Evolutionary conservation across 345 rosid species (phyloP), one percentile per base, ranked within the genome.

Genomic region (Anastatica hierochuntica): DNA sequence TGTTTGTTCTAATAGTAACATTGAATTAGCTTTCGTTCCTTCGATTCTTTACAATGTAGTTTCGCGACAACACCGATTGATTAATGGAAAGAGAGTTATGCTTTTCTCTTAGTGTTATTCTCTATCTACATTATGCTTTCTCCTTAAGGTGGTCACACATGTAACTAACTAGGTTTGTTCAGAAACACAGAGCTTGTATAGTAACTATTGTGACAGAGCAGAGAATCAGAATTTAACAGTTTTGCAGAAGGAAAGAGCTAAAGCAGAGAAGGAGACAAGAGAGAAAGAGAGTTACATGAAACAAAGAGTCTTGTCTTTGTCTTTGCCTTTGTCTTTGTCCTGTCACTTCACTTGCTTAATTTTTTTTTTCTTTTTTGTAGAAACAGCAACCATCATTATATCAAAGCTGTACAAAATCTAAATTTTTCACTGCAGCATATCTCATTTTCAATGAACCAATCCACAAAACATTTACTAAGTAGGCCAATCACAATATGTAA

Each of bases 281-380:
- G 34, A 34, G 58, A 42, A 24, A 24, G 27, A 7, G 58, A 57
- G 53, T n/a, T n/a, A n/a, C n/a, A n/a, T n/a, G 46, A 44, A 57
- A 8, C 3, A 1, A 8, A 56, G 4, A 50, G 53, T 58, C 64
- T 43, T 66, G 64, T 66, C 59, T n/a, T n/a, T n/a, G n/a, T n/a
- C n/a, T n/a, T n/a, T n/a, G n/a, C n/a, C n/a, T 51, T 43, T 57
- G 47, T 57, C 70, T 36, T 41, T 48, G 64, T 66, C 46, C 14
- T 31, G 71, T 66, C 71, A 58, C 36, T 58, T 66, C 70, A 58
- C 54, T 50, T 42, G 11, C 14, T 8, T 29, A 64, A 46, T 58
- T 46, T 54, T 58, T 64, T n/a, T n/a, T n/a, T n/a, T n/a, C n/a
- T 51, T 60, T 41, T 38, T 37, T 42, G 59, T 50, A 7, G 60